A percentile compares a stretch with the other conserved stretches of the same genome.
These are phyloP conservation scores for Paulownia fortunei DNA, from an alignment of 257 asterid genomes.

Conservation along the genomic window DNA sequence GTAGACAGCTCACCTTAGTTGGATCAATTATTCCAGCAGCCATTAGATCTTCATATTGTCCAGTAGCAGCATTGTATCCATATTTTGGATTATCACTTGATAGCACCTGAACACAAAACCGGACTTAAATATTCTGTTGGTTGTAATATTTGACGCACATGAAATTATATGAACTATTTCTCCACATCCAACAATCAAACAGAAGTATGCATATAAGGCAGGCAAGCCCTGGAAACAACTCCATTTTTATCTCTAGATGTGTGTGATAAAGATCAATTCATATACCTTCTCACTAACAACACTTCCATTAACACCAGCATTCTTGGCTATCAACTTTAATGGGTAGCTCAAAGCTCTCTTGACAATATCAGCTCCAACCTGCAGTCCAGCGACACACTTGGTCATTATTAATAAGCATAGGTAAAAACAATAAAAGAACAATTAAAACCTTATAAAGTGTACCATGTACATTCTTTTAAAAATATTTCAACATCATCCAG, in stretches of 20 bases:
- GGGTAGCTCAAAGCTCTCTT: conserved; percentile 66
- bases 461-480: neutral
- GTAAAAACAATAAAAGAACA: neutral
- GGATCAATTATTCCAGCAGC: conserved; percentile 70
- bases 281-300: conserved; percentile 64
- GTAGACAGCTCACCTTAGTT: conserved; percentile 47
- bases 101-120: conserved; percentile 43
- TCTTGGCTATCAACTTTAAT: conserved; percentile 65
- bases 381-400: neutral
- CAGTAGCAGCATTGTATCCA: conserved; percentile 73
- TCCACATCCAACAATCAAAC: neutral
- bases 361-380: conserved; percentile 72
- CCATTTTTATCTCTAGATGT: neutral
- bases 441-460: neutral
- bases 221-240: neutral
- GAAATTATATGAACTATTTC: neutral
- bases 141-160: neutral
- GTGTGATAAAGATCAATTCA: neutral
- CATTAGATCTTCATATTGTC: conserved; percentile 59
- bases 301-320: conserved; percentile 62
- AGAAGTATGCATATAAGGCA: too few species aligned
- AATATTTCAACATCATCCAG: neutral
- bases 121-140: neutral
- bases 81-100: conserved; percentile 50
- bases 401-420: neutral